Conservation (phyloP, 2,329 filamentous ascomycete species). For the Epichloe uncinata region DNA sequence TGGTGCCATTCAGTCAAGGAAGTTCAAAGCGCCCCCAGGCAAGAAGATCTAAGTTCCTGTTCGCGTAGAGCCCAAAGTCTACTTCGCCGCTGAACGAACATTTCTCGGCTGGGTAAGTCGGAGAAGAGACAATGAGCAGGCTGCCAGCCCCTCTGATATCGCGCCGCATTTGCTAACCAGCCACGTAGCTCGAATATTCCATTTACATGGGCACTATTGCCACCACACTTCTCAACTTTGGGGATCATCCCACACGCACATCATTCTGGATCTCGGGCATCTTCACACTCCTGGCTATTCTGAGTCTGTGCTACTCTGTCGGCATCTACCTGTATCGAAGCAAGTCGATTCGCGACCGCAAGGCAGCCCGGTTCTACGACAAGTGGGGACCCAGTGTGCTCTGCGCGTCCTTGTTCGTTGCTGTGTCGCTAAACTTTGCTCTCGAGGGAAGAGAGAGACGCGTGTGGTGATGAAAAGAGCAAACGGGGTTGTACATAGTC, state of each 20-base stretch:
- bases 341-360: slow-evolving; percentile 66
- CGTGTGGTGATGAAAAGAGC: slow-evolving; percentile 31
- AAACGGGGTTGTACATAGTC: no score
- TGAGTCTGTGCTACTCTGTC: slow-evolving; percentile 71
- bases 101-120: slow-evolving; percentile 77
- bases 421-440: slow-evolving; percentile 68
- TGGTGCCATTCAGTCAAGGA: slow-evolving; percentile 41
- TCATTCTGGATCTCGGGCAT: slow-evolving; percentile 58
- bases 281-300: slow-evolving; percentile 71
- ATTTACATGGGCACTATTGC: slow-evolving; percentile 88
- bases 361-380: slow-evolving; percentile 86
- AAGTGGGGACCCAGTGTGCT: slow-evolving; percentile 70
- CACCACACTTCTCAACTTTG: slow-evolving; percentile 72
- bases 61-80: slow-evolving; percentile 93
- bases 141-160: not conserved
- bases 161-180: slow-evolving; percentile 9
- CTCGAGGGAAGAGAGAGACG: slow-evolving; percentile 54
- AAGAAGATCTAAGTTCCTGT: slow-evolving; percentile 95
- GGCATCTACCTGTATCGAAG: slow-evolving; percentile 81
- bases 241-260: slow-evolving; percentile 38
- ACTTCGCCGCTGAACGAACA: slow-evolving; percentile 89
- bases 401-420: slow-evolving; percentile 58
- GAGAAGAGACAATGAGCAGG: no score
- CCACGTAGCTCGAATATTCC: slow-evolving; percentile 69
- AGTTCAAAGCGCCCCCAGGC: slow-evolving; percentile 61